Percentiles rank a stretch among this genome's conserved stretches.
phyloP scores from a whole-genome alignment of 192 early-diverging fungal genomes.

The Coemansia reversa region DNA sequence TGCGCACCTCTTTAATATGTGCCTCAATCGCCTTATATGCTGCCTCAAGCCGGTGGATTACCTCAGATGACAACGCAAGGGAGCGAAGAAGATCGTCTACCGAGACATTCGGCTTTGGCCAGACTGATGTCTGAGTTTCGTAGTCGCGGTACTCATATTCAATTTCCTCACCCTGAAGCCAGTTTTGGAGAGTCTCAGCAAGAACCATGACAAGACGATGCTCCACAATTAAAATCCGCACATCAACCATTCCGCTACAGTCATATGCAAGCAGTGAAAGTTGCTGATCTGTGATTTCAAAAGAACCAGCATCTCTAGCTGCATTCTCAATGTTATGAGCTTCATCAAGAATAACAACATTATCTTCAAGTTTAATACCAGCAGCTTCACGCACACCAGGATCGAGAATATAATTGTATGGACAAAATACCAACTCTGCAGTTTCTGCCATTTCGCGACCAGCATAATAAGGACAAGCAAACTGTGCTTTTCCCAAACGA shows the following conservation, averaged over 20 bases:
- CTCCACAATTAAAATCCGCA: slow-evolving; percentile 1
- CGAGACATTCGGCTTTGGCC: slow-evolving; percentile 23
- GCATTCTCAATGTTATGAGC: slow-evolving; percentile 66
- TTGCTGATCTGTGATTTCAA: slow-evolving; percentile 50
- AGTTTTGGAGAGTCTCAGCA: slow-evolving; percentile 15
- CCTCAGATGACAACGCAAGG: slow-evolving; percentile 18
- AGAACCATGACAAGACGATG: slow-evolving; percentile 20
- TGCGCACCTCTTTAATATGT: slow-evolving; percentile 17
- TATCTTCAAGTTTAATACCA: slow-evolving; percentile 52
- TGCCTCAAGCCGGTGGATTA: slow-evolving; percentile 1
- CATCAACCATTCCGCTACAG: slow-evolving; percentile 27
- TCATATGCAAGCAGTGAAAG: slow-evolving; percentile 33
- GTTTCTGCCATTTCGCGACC: slow-evolving; percentile 39
- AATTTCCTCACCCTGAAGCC: slow-evolving; percentile 22
- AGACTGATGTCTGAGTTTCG: slow-evolving; percentile 35
- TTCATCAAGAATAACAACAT: slow-evolving; percentile 63
- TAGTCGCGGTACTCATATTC: slow-evolving; percentile 39
- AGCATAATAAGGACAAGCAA: slow-evolving; percentile 61
- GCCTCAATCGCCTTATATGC: slow-evolving; percentile 14
- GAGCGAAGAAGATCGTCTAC: slow-evolving; percentile 13
- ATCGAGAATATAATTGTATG: slow-evolving; percentile 68
- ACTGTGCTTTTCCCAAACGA: slow-evolving; percentile 25
- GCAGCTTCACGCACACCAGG: slow-evolving; percentile 55
- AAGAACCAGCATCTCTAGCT: slow-evolving; percentile 55
- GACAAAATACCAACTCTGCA: slow-evolving; percentile 64